phyloP scores from a whole-genome alignment of 1,284 basidiomycete genomes.

The Boletus semigastroideus region DNA sequence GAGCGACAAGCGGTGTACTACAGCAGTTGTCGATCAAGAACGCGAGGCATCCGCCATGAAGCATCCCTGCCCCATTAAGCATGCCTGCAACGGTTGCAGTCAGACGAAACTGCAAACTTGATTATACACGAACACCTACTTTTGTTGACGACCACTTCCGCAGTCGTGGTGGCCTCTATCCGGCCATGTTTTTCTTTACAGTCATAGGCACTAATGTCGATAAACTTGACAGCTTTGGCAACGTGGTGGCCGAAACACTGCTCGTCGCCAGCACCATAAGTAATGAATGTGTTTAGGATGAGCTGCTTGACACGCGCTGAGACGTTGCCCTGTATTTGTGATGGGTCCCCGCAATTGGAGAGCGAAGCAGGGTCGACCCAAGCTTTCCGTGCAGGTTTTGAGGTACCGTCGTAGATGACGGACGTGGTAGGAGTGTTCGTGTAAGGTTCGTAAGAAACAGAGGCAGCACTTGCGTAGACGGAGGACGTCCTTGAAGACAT shows the following conservation, averaged over 20 bases:
- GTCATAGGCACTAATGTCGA: slow-evolving; percentile 52
- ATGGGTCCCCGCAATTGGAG: slow-evolving; percentile 53
- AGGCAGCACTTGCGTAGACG: slow-evolving; percentile 31
- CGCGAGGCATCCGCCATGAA: slow-evolving; percentile 69
- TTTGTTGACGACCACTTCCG: slow-evolving; percentile 60
- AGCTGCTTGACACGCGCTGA: slow-evolving; percentile 61
- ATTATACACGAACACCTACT: slow-evolving; percentile 35
- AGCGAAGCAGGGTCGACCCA: slow-evolving; percentile 66
- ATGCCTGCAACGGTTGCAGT: slow-evolving; percentile 45
- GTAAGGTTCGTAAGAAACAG: slow-evolving; percentile 30
- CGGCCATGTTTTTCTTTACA: slow-evolving; percentile 46
- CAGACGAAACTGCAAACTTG: slow-evolving; percentile 5
- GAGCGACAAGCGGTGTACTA: slow-evolving; percentile 61
- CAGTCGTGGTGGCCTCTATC: slow-evolving; percentile 56
- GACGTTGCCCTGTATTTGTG: slow-evolving; percentile 58
- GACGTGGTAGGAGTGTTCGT: slow-evolving; percentile 17
- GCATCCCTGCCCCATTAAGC: slow-evolving; percentile 70
- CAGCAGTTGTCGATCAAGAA: slow-evolving; percentile 74
- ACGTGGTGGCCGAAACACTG: slow-evolving; percentile 60
- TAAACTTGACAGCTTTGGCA: slow-evolving; percentile 56
- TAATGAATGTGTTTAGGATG: slow-evolving; percentile 60
- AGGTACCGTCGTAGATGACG: slow-evolving; percentile 19
- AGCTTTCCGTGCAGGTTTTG: slow-evolving; percentile 33
- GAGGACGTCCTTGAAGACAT: slow-evolving; percentile 31
- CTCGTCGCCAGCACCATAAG: slow-evolving; percentile 62